Conservation (phyloP, 148 eudicot genomes). For the Fagopyrum tataricum region DNA sequence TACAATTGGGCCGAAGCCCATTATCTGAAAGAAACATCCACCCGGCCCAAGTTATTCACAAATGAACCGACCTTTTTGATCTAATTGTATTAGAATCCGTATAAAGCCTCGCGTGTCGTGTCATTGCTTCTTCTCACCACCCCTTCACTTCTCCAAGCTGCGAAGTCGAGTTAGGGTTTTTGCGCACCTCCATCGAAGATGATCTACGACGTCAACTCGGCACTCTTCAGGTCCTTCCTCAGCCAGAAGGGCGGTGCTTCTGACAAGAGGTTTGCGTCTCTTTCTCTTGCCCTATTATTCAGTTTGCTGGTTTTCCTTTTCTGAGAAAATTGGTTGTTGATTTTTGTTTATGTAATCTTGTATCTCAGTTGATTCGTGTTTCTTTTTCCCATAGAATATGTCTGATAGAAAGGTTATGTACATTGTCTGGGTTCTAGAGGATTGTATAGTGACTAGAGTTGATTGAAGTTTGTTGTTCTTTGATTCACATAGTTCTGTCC, state of each 20-base stretch:
- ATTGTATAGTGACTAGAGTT: neutral
- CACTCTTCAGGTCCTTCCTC: constrained; percentile 61
- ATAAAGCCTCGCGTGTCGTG: neutral
- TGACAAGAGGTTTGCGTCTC: constrained; percentile 42
- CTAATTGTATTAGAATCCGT: neutral
- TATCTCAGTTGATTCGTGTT: neutral
- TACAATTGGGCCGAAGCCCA: neutral
- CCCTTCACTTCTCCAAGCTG: neutral
- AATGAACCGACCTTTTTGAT: neutral
- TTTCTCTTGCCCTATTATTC: neutral
- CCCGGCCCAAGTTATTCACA: neutral
- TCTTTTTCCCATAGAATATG: neutral
- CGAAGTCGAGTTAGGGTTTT: constrained; percentile 12
- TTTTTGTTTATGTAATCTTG: neutral
- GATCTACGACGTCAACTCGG: constrained; percentile 70
- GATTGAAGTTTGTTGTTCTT: neutral
- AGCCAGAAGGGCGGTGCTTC: constrained; percentile 68
- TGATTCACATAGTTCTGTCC: neutral
- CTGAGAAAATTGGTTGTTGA: neutral
- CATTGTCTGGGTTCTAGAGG: neutral
- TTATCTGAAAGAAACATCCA: neutral
- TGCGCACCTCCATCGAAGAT: constrained; percentile 12
- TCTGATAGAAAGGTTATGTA: too few relatives aligned
- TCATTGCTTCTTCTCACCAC: neutral
- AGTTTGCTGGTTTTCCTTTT: neutral